These are phyloP conservation scores for Sporothrix pallida DNA, from an alignment of 2,329 filamentous ascomycete genomes.

Conservation along the genomic window DNA sequence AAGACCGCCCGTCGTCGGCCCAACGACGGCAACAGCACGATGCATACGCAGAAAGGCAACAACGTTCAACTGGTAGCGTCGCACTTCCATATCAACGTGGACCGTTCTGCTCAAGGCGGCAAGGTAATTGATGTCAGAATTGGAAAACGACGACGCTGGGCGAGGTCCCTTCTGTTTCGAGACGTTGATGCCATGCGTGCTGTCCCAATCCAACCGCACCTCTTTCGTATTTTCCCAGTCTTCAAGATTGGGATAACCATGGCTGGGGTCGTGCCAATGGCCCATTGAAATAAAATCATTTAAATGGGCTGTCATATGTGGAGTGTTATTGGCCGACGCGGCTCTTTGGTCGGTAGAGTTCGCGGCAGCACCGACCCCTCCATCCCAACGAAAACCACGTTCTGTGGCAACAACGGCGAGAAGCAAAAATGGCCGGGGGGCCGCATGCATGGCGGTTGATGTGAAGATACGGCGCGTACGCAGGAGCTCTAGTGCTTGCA, in stretches of 20 bases:
- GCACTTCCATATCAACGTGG: constrained; percentile 74
- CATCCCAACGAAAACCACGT: constrained; percentile 47
- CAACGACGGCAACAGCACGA: constrained; percentile 70
- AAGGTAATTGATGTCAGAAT: constrained; percentile 63
- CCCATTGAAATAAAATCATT: constrained; percentile 89
- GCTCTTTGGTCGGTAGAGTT: neutral
- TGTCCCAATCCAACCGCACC: constrained; percentile 3
- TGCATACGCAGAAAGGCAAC: constrained; percentile 86
- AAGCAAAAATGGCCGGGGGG: constrained; percentile 80
- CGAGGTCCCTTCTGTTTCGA: constrained; percentile 29
- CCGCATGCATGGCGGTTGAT: constrained; percentile 72
- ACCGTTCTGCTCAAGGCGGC: constrained; percentile 63
- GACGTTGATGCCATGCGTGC: constrained; percentile 31
- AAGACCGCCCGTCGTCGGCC: constrained; percentile 13
- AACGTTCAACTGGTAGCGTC: constrained; percentile 86
- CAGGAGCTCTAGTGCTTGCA: constrained; percentile 79
- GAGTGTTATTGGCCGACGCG: constrained; percentile 40
- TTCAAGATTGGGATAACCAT: constrained; percentile 78
- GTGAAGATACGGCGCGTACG: constrained; percentile 79
- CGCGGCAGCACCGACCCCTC: neutral
- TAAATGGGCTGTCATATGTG: constrained; percentile 61
- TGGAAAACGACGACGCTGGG: constrained; percentile 37
- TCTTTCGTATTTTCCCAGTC: constrained; percentile 52
- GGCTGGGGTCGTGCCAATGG: constrained; percentile 76
- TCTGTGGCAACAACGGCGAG: constrained; percentile 69